phyloP scores from a whole-genome alignment of 1,284 basidiomycete species.

The Pseudozyma thailandica region DNA sequence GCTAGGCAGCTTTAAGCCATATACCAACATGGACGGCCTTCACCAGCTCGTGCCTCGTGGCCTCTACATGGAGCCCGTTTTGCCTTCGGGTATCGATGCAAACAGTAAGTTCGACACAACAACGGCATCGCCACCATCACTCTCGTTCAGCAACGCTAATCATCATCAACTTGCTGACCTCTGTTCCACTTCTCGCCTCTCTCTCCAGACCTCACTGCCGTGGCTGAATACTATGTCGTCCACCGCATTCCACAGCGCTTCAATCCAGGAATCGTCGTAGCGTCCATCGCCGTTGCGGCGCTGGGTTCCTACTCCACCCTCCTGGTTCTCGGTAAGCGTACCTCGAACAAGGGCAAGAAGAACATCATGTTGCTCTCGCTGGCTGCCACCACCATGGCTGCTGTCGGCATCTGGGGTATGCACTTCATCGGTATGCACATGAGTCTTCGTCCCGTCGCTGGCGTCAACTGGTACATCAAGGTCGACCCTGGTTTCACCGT shows the following conservation, averaged over 20 bases:
- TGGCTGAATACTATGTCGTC: slow-evolving; percentile 68
- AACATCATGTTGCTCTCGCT: slow-evolving; percentile 71
- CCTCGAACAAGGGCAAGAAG: slow-evolving; percentile 68
- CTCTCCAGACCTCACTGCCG: slow-evolving; percentile 50
- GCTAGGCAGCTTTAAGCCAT: neutral
- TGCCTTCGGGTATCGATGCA: slow-evolving; percentile 30
- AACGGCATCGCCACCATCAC: no score
- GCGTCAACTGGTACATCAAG: slow-evolving; percentile 69
- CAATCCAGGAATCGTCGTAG: slow-evolving; percentile 70
- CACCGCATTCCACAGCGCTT: slow-evolving; percentile 69
- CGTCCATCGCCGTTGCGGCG: slow-evolving; percentile 71
- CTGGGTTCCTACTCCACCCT: slow-evolving; percentile 71
- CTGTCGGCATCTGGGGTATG: slow-evolving; percentile 65
- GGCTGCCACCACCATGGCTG: slow-evolving; percentile 72
- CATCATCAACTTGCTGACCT: neutral
- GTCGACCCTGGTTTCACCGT: slow-evolving; percentile 71
- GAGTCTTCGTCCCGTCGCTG: slow-evolving; percentile 67
- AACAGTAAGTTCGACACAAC: no score
- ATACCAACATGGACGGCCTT: slow-evolving; percentile 20
- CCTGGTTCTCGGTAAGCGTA: slow-evolving; percentile 70
- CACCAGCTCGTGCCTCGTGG: slow-evolving; percentile 37
- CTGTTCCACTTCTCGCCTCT: neutral
- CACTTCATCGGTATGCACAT: slow-evolving; percentile 72
- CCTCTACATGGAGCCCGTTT: slow-evolving; percentile 48
- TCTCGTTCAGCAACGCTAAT: neutral